Evolutionary conservation across 805 yeast genomes (phyloP), one percentile per base, ranked within the genome.

Genomic region (Metschnikowia anglica): DNA sequence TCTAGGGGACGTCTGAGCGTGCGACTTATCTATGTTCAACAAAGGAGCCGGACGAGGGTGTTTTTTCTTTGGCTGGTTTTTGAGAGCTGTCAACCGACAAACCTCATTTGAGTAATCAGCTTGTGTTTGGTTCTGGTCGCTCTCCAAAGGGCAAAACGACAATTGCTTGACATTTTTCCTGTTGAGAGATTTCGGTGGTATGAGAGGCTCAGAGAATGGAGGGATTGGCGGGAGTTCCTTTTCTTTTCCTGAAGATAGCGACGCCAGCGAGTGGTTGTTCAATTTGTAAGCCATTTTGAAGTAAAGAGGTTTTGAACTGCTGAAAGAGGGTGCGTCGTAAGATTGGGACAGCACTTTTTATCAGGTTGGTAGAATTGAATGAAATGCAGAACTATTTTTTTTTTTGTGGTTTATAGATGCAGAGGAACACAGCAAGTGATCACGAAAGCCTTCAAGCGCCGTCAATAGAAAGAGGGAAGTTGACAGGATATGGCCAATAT

Each of bases 181-280:
- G 34, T 60, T 63, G 28, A 70, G 55, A 18, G 72, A 55, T 44
- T 68, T 70, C 27, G 66, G 56, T 39, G 59, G 54, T 31, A 70
- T 54, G 18, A 68, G 53, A n/a, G 49, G 59, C 29, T 51, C 55
- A 32, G 45, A 27, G 15, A 19, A 23, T 25, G 55, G 36, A 5
- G 74, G 74, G 12, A 67, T 60, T 13, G 72, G 72, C 17, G 74
- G 74, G 28, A 69, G 55, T 10, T 64, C 60, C 44, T 68, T 69
- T 27, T 64, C 70, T 81, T 65, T 48, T 23, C 21, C 29, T 5
- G 43, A 17, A 3, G 38, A 15, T 19, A 41, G 32, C 15, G 43
- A 19, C 2, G 41, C 19, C 28, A 15, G 39, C 26, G 36, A 25
- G 15, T 18, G 13, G 26, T 20, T 21, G n/a, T n/a, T n/a, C n/a